phyloP scores from a whole-genome alignment of 345 rosid species.

The Boechera divaricarpa region DNA sequence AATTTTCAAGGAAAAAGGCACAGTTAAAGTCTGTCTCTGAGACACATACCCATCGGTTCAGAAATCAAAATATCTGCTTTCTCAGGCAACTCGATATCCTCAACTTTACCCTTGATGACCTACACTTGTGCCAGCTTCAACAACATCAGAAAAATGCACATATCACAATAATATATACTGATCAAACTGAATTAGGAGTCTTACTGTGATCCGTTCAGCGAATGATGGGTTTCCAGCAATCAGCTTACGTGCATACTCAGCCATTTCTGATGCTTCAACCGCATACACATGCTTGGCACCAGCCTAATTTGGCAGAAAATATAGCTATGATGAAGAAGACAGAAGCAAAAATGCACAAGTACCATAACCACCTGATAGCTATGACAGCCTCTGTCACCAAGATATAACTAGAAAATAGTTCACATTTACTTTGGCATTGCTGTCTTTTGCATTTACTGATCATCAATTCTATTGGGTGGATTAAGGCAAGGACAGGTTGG shows the following conservation, averaged over 20 bases:
- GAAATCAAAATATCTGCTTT: conserved; percentile 96
- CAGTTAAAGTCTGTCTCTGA: conserved; percentile 5
- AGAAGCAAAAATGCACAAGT: conserved; percentile 23
- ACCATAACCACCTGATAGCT: conserved; percentile 1
- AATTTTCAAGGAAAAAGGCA: not conserved
- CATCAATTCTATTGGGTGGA: not conserved
- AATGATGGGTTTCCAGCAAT: conserved; percentile 87
- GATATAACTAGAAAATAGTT: not conserved
- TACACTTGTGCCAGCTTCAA: conserved; percentile 40
- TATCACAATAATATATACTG: conserved; percentile 19
- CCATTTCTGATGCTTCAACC: conserved; percentile 99
- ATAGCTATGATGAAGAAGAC: conserved; percentile 24
- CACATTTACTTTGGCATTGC: not conserved
- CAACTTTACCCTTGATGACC: conserved; percentile 97
- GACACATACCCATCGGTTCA: conserved; percentile 91
- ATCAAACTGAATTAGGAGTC: conserved; percentile 38
- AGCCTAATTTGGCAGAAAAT: conserved; percentile 58
- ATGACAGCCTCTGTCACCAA: not conserved
- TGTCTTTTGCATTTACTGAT: not conserved
- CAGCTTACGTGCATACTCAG: conserved; percentile 93
- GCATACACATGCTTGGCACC: conserved; percentile 99
- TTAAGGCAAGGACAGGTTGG: conserved; percentile 5
- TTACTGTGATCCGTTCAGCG: conserved; percentile 83
- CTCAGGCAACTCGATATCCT: conserved; percentile 95
- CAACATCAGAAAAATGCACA: conserved; percentile 34